Evolutionary conservation across 257 asterid species (phyloP), one percentile per base, ranked within the genome.

Genomic region (Capsicum baccatum): DNA sequence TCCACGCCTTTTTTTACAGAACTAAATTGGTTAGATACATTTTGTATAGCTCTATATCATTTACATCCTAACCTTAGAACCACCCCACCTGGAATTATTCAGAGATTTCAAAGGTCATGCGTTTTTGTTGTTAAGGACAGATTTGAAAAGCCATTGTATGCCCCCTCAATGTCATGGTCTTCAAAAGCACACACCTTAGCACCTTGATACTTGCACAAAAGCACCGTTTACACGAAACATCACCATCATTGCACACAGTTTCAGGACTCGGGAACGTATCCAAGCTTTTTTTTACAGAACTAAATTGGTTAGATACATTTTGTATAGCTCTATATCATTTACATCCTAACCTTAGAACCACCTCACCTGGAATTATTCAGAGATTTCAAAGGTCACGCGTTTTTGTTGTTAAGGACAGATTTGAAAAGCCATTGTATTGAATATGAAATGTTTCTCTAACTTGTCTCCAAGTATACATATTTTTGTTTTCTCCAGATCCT

Each of bases 221-320:
- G 33, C 3, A 16, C 64, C 26, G 1, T 33, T 39, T 69, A 39
- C 15, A 26, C 0, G 14, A 16, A 42, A 69, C 79, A 42, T 39
- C 47, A 52, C 26, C 78, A 39, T 69, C 78, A 68, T 68, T 68
- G 78, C 54, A 68, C 54, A 39, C 33, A 69, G 79, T 42, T 69
- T 69, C 79, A 69, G 79, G 55, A 42, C 35, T 42, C 9, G 9
- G 9, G 35, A 33, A 42, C 42, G 54, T 70, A 39, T 52, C 79
- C 26, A 8, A 4, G 19, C 56, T 4, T 17, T 16, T 9, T 68
- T 70, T 16, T 9, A 70, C 16, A 42, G 56, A 70, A 70, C 56
- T 42, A 70, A 70, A 42, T 70, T 70, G 35, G 35, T 16, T n/a
- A 8, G 4, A 42, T 17, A 14, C 33, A 44, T 70, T 39, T 70